Evolutionary conservation across 805 yeast species (phyloP).

Genomic region (Cyberlindnera meyerae): DNA sequence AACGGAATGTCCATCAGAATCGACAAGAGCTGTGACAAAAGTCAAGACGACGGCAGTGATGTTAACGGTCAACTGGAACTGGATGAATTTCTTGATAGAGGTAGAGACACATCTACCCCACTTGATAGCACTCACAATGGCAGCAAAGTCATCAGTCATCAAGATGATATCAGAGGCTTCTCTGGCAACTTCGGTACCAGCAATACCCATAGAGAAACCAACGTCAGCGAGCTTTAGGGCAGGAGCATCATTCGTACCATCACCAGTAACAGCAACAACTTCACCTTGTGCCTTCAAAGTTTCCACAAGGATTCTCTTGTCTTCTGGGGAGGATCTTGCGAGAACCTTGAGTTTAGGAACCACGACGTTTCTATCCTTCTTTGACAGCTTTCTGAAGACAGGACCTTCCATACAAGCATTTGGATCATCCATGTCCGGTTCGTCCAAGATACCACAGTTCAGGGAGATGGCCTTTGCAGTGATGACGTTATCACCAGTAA

Average conservation of each 20-base stretch:
- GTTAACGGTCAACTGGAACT: constrained; percentile 94
- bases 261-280: constrained; percentile 98
- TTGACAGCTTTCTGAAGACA: constrained; percentile 62
- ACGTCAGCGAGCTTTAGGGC: constrained; percentile 95
- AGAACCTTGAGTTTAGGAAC: constrained; percentile 78
- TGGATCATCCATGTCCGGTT: constrained; percentile 47
- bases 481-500: constrained; percentile 90
- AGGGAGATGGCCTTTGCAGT: constrained; percentile 91
- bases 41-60: constrained; percentile 94
- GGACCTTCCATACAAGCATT: constrained; percentile 90
- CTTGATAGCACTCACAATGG: constrained; percentile 92
- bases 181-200: constrained; percentile 98
- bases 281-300: constrained; percentile 76
- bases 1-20: constrained; percentile 74
- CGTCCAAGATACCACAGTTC: constrained; percentile 66
- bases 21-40: constrained; percentile 88
- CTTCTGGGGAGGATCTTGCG: constrained; percentile 96
- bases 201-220: constrained; percentile 97
- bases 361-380: constrained; percentile 47
- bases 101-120: constrained; percentile 98
- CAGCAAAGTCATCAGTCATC: constrained; percentile 91
- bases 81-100: constrained; percentile 92
- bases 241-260: constrained; percentile 98
- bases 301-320: constrained; percentile 81
- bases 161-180: constrained; percentile 92